Evolutionary conservation across 192 early-diverging fungal species (phyloP).

Genomic region (Umbelopsis sp.): DNA sequence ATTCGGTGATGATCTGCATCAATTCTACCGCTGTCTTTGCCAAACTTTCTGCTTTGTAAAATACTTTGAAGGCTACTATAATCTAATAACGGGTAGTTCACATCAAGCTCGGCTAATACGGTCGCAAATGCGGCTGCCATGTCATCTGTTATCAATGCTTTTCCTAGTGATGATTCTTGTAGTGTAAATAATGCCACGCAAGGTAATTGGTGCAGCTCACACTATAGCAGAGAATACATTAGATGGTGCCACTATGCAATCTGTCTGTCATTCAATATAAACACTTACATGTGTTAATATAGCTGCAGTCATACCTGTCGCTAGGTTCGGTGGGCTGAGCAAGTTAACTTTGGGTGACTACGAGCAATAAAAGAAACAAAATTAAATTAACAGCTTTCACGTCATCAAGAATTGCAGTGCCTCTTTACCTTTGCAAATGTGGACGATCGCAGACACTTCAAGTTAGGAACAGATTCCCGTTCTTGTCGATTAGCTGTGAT

Average conservation of each 20-base stretch:
- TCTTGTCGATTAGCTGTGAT: background rate
- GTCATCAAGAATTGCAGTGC: background rate
- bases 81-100: background rate
- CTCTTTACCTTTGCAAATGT: background rate
- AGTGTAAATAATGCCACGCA: background rate
- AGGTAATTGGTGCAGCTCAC: conserved; percentile 1
- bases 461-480: background rate
- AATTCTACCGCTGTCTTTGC: conserved; percentile 11
- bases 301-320: background rate
- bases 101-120: background rate
- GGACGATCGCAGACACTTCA: background rate
- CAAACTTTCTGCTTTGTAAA: background rate
- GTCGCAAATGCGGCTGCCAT: background rate
- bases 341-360: background rate
- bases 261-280: background rate
- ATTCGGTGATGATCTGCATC: conserved; percentile 11
- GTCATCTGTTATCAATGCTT: background rate
- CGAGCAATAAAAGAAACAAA: background rate
- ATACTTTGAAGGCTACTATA: background rate
- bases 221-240: background rate
- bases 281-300: conserved; percentile 2
- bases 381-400: background rate
- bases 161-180: background rate
- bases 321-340: background rate
- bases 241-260: background rate